Evolutionary conservation across 2,329 filamentous ascomycete genomes (phyloP).

Genomic region (Elsinoe australis): DNA sequence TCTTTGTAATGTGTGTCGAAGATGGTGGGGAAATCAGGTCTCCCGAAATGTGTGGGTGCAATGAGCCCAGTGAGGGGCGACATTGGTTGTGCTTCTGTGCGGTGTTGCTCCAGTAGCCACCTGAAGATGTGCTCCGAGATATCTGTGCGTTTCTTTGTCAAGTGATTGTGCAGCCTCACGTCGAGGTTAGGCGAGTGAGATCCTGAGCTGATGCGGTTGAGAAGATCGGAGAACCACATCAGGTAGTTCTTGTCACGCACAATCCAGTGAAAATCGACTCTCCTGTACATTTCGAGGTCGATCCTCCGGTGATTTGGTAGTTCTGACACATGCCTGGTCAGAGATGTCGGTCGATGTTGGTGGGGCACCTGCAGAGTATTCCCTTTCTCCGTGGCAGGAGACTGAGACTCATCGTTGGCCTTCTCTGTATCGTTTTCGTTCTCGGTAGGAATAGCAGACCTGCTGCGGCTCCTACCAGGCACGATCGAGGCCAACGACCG

Average conservation of each 20-base stretch:
- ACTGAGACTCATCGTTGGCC: neutral
- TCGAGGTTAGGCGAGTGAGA: slow-evolving; percentile 40
- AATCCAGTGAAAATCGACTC: slow-evolving; percentile 55
- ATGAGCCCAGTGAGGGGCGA: slow-evolving; percentile 49
- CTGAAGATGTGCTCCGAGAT: slow-evolving; percentile 50
- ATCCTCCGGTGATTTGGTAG: slow-evolving; percentile 25
- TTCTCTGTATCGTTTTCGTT: slow-evolving; percentile 1
- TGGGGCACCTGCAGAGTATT: neutral
- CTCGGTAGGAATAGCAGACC: slow-evolving; percentile 4
- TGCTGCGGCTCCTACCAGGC: neutral
- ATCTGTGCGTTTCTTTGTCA: slow-evolving; percentile 48
- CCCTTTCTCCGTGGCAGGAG: neutral
- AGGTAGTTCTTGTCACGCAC: slow-evolving; percentile 51
- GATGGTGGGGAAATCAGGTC: slow-evolving; percentile 48
- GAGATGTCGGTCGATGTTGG: neutral
- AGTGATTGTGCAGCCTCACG: slow-evolving; percentile 50
- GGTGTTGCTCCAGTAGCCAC: slow-evolving; percentile 50
- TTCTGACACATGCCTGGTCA: slow-evolving; percentile 14
- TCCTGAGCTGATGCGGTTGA: slow-evolving; percentile 43
- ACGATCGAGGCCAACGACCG: neutral
- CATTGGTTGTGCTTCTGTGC: slow-evolving; percentile 45
- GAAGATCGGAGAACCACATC: slow-evolving; percentile 50
- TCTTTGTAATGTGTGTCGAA: slow-evolving; percentile 49
- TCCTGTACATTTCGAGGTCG: slow-evolving; percentile 27
- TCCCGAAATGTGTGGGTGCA: slow-evolving; percentile 48